Base-by-base conservation (phyloP, 2,329 filamentous ascomycete species). In the Elsinoe perseae region DNA sequence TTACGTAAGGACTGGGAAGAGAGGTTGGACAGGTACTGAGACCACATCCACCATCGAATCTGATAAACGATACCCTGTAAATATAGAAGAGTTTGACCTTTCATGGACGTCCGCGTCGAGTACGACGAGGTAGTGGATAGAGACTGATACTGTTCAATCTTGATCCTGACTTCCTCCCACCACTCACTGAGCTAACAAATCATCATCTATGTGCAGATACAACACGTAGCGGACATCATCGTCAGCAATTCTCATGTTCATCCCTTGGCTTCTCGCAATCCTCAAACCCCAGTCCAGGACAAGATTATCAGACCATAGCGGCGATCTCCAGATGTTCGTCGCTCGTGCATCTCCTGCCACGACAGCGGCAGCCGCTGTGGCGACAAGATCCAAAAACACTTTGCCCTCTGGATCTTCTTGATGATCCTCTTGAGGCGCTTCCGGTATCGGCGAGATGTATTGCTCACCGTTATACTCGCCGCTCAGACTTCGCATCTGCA, bases 1-100 rank as follows among this genome's bases (percentile, higher is more conserved):
- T 58, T 71, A 62, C 65, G 68, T 44, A 50, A 58, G 38, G 60
- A 63, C 34, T 71, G 69, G 66, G 75, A 78, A 61, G 61, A 61
- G 40, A 70, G 69, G 56, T 63, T 77, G 30, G 68, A 68, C 12
- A 4, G 28, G n/a, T 28, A 16, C 14, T 54, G 23, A 40, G 5
- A 34, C 20, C 14, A 14, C 23, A 23, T 9, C 9, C 16, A 10
- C 12, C 20, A 10, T n/a, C 4, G 18, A 18, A 21, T 16, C 8
- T n/a, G 44, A 50, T 18, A 40, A 14, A 54, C 14, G 38, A 42
- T 43, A 54, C 25, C 16, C 30, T 52, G 25, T 32, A 32, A 2
- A 32, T 9, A 52, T 32, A 38, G 8, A 34, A 10, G 12, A 5
- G 3, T 5, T 34, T 38, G 44, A 14, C 4, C 32, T 36, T 14